A percentile compares a stretch with the other conserved stretches of the same genome.
Conservation (phyloP, 2,329 filamentous ascomycete species). For the Ascochyta viciae-villosae region DNA sequence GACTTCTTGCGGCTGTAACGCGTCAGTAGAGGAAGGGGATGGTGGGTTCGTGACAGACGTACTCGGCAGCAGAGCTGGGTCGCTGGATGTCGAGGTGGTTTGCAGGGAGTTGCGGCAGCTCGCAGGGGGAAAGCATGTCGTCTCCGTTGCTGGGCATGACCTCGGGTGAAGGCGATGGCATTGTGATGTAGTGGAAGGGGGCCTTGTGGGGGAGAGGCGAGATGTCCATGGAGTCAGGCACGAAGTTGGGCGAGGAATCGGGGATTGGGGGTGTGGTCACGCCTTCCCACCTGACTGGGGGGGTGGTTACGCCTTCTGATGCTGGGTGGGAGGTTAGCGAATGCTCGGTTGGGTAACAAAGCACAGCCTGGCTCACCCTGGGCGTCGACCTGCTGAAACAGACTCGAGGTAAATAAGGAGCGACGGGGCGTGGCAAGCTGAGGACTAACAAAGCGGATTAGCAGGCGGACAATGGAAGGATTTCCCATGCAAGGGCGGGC, state of each 20-base stretch:
- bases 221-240: slow-evolving; percentile 86
- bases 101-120: slow-evolving; percentile 36
- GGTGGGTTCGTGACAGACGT: slow-evolving; percentile 24
- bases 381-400: slow-evolving; percentile 66
- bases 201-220: slow-evolving; percentile 88
- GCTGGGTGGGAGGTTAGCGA: slow-evolving; percentile 36
- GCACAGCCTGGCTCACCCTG: slow-evolving; percentile 61
- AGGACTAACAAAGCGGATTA: slow-evolving; percentile 67
- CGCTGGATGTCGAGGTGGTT: slow-evolving; percentile 40
- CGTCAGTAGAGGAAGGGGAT: slow-evolving; percentile 27
- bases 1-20: slow-evolving; percentile 42
- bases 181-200: slow-evolving; percentile 62
- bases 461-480: slow-evolving; percentile 23
- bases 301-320: slow-evolving; percentile 54
- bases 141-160: slow-evolving; percentile 54
- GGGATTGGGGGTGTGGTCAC: slow-evolving; percentile 85
- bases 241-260: slow-evolving; percentile 79
- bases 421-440: slow-evolving; percentile 82
- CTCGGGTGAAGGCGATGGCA: slow-evolving; percentile 75
- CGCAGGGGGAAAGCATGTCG: slow-evolving; percentile 51
- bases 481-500: slow-evolving; percentile 35
- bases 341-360: not conserved
- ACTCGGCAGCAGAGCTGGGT: slow-evolving; percentile 49
- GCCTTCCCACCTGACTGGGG: slow-evolving; percentile 63
- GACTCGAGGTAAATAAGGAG: slow-evolving; percentile 79